A percentile compares a stretch with the other conserved stretches of the same genome.
These are phyloP conservation scores for Debaryomyces psychrophilus DNA, from an alignment of 1,139 yeast genomes.

Conservation along the genomic window DNA sequence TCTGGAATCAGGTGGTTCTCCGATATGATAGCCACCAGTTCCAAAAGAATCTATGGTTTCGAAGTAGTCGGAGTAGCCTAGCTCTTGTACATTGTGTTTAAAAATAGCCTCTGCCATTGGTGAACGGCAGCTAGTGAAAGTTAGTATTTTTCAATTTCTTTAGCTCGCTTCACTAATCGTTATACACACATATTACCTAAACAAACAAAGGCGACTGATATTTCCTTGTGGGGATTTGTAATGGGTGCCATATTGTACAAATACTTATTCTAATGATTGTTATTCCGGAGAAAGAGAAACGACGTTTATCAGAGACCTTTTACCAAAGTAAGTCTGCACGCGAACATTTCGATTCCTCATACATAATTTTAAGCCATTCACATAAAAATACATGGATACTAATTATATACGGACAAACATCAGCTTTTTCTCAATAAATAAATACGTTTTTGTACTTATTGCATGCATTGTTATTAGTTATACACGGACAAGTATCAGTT, in stretches of 20 bases:
- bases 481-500: not conserved
- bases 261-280: not conserved
- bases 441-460: conserved; percentile 9
- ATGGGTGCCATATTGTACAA: not conserved
- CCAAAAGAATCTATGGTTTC: conserved; percentile 81
- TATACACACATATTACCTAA: conserved; percentile 79
- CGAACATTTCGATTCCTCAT: not conserved
- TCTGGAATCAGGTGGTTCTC: conserved; percentile 79
- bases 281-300: not conserved
- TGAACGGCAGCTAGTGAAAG: conserved; percentile 70
- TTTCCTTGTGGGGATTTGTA: conserved; percentile 29
- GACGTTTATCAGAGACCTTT: not conserved
- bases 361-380: not conserved
- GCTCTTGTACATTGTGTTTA: conserved; percentile 58
- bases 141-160: conserved; percentile 16
- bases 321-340: not conserved
- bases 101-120: conserved; percentile 99
- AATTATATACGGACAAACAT: not conserved
- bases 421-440: not conserved
- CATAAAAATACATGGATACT: conserved; percentile 3
- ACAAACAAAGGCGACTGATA: conserved; percentile 86
- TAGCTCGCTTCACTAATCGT: not conserved
- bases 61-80: conserved; percentile 46
- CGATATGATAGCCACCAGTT: conserved; percentile 81
- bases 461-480: too few species aligned